Conservation (phyloP, 2,329 filamentous ascomycete species). For the Stagonosporopsis vannaccii region DNA sequence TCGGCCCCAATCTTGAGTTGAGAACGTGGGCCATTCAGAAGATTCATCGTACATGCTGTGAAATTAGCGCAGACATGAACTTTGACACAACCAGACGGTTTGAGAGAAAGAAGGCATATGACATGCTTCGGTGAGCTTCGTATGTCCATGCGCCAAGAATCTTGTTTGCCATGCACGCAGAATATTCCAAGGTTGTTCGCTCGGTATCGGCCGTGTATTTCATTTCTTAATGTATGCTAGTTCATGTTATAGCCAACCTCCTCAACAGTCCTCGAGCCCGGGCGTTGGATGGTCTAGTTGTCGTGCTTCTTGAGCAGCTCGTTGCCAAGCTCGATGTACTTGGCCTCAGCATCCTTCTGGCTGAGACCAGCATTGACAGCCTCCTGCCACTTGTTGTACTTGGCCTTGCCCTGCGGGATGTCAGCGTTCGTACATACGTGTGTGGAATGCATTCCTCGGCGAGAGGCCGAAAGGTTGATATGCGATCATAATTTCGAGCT, state of each 20-base stretch:
- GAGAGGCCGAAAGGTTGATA: background rate
- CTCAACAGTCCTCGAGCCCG: background rate
- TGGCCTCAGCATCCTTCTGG: slow-evolving; percentile 72
- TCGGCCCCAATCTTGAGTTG: too few species aligned
- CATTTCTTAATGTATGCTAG: slow-evolving; percentile 14
- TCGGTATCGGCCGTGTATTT: slow-evolving; percentile 14
- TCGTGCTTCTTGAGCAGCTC: slow-evolving; percentile 74
- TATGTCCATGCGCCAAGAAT: background rate
- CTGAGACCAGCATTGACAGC: slow-evolving; percentile 69
- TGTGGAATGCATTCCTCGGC: background rate
- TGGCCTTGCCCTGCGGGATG: slow-evolving; percentile 74
- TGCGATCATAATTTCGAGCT: too few species aligned
- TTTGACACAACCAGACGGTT: background rate
- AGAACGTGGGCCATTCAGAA: too few species aligned
- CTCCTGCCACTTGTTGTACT: slow-evolving; percentile 79
- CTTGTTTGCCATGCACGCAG: background rate
- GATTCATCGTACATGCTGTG: too few species aligned
- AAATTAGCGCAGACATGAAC: too few species aligned
- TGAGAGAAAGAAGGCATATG: background rate
- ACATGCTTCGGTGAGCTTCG: background rate
- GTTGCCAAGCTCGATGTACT: slow-evolving; percentile 78
- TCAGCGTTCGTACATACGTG: slow-evolving; percentile 4
- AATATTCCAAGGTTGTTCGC: background rate
- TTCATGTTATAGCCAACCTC: slow-evolving; percentile 6
- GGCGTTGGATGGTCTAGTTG: slow-evolving; percentile 47